Conservation (phyloP, 306 rosid genomes). For the Amphicarpaea edgeworthii region DNA sequence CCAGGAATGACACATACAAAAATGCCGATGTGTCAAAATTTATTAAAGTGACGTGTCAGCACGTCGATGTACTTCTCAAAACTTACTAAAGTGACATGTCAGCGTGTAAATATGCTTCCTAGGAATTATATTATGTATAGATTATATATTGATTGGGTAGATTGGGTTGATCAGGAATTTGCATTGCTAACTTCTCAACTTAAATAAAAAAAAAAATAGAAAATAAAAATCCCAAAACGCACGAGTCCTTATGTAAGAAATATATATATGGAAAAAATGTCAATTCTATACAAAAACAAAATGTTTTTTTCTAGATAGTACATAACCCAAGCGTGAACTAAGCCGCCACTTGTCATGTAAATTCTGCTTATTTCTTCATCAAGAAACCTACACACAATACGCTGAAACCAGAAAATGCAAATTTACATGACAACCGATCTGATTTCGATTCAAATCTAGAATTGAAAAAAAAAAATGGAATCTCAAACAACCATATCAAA, state of each 20-base stretch:
- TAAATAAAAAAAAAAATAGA: neutral
- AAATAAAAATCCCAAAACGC: neutral
- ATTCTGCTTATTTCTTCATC: conserved; percentile 14
- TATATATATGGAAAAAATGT: neutral
- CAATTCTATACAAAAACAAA: neutral
- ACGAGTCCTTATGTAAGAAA: neutral
- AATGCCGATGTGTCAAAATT: too few species aligned
- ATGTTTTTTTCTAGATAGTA: neutral
- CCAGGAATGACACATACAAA: too few species aligned
- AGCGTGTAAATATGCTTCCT: too few species aligned
- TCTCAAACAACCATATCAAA: conserved; percentile 16
- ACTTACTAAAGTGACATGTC: too few species aligned
- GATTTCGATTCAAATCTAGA: neutral
- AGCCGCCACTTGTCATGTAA: conserved; percentile 5
- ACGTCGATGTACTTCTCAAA: too few species aligned
- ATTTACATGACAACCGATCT: neutral
- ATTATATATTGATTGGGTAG: too few species aligned
- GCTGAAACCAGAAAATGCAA: conserved; percentile 35
- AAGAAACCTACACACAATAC: conserved; percentile 15
- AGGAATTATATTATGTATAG: too few species aligned
- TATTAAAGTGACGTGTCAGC: too few species aligned
- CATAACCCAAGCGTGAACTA: neutral
- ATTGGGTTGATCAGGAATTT: neutral
- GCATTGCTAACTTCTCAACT: neutral
- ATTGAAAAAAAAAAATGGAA: neutral